These are phyloP conservation scores for Botrytis byssoidea DNA, from an alignment of 2,329 filamentous ascomycete species.

Conservation along the genomic window DNA sequence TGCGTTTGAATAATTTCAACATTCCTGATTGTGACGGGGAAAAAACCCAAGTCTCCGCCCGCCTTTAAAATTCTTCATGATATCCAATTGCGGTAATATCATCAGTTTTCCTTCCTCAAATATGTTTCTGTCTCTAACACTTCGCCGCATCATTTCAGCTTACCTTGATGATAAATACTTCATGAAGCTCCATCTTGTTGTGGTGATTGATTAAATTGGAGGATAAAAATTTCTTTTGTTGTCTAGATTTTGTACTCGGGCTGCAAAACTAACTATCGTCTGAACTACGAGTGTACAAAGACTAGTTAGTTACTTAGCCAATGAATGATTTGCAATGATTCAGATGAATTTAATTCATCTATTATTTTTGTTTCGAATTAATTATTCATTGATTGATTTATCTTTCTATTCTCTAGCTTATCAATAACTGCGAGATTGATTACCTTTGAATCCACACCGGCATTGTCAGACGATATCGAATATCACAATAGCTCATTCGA, in stretches of 20 bases:
- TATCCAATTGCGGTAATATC: background rate
- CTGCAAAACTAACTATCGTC: background rate
- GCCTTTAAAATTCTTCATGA: constrained; percentile 2
- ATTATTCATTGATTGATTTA: background rate
- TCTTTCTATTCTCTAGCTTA: background rate
- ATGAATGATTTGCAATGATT: background rate
- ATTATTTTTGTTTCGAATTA: background rate
- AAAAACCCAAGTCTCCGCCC: background rate
- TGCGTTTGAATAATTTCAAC: background rate
- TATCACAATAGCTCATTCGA: background rate
- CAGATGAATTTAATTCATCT: background rate
- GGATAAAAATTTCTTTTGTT: background rate
- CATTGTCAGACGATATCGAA: background rate
- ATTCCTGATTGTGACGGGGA: background rate
- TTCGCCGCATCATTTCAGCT: background rate
- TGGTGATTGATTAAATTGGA: background rate
- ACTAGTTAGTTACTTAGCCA: background rate
- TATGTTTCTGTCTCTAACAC: background rate
- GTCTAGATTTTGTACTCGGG: background rate
- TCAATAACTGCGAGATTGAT: background rate
- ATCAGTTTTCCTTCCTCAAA: background rate
- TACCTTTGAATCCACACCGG: background rate
- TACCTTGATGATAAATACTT: background rate
- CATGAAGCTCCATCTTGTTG: background rate
- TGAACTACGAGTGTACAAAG: background rate